Conservation (phyloP, 192 early-diverging fungal species). For the Linnemannia exigua region DNA sequence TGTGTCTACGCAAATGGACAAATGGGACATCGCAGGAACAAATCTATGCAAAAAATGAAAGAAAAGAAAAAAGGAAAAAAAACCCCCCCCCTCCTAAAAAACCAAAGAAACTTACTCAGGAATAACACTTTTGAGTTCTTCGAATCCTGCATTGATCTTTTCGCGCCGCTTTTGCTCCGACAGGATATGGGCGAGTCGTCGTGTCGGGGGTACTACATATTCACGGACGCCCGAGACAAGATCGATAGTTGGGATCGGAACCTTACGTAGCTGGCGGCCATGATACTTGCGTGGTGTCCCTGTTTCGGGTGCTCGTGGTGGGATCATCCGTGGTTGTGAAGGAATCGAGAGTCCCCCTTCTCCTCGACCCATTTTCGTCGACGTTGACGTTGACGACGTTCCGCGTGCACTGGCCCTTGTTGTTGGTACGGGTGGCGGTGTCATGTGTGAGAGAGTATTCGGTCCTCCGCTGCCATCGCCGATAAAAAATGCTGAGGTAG, state of each 20-base stretch:
- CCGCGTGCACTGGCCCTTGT: no score
- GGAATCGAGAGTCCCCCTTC: constrained; percentile 1
- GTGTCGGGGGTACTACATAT: constrained; percentile 22
- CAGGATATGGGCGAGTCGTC: constrained; percentile 57
- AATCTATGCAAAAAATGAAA: neutral
- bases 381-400: no score
- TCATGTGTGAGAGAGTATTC: neutral
- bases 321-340: constrained; percentile 11
- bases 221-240: constrained; percentile 22
- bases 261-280: constrained; percentile 30
- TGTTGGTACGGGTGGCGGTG: neutral
- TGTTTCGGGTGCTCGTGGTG: constrained; percentile 18
- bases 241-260: constrained; percentile 1
- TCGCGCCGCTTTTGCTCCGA: constrained; percentile 59
- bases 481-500: neutral
- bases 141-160: constrained; percentile 60
- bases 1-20: no score
- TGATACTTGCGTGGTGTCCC: constrained; percentile 23
- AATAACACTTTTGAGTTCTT: constrained; percentile 58
- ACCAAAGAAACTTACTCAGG: constrained; percentile 56
- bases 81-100: no score
- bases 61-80: neutral
- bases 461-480: neutral
- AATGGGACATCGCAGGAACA: neutral
- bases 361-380: no score